Base-by-base conservation (phyloP, 345 rosid species). In the Mallotus nudiflorus region DNA sequence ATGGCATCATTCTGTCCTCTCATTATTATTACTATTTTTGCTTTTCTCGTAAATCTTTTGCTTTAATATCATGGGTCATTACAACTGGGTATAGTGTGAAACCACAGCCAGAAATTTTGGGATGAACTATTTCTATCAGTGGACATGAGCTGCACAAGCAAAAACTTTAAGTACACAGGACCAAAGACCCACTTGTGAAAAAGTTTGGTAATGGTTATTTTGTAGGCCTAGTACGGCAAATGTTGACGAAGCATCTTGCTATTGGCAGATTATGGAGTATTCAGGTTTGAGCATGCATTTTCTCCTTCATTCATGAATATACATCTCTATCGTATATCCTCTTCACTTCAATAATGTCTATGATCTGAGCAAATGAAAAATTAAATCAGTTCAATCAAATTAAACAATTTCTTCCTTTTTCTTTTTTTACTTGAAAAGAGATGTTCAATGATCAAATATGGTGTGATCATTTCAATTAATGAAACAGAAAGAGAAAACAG, bases 71-170 rank as follows among this genome's bases (percentile, higher is more conserved):
- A 81, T 49, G 48, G 71, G 73, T 18, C 62, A 46, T 49, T 62
- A 63, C 9, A 18, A 28, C 24, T n/a, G 65, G 16, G 6, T 1
- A 9, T 42, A 5, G 28, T 14, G 67, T 8, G 0, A 25, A 68
- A 35, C 2, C 35, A 65, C 65, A 57, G 59, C 81, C 83, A 76
- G 44, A 54, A 59, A 27, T 35, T 67, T 6, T 59, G 5, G 4
- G 8, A 44, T 25, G 69, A 56, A 67, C 27, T 24, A 28, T 69
- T 61, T 3, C 74, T 14, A 16, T 66, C 78, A 59, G 37, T 12
- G 2, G n/a, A 40, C 52, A 25, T 44, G 63, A 46, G 53, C 28
- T 31, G 69, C 75, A 67, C 80, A 73, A 72, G 80, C 62, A 52
- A 29, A n/a, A 37, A 25, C 67, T 65, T 72, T 51, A 35, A 24